A percentile compares a stretch with the other conserved stretches of the same genome.
Evolutionary conservation across 305 asterid genomes (phyloP).

Genomic region (Fraxinus latifolia): DNA sequence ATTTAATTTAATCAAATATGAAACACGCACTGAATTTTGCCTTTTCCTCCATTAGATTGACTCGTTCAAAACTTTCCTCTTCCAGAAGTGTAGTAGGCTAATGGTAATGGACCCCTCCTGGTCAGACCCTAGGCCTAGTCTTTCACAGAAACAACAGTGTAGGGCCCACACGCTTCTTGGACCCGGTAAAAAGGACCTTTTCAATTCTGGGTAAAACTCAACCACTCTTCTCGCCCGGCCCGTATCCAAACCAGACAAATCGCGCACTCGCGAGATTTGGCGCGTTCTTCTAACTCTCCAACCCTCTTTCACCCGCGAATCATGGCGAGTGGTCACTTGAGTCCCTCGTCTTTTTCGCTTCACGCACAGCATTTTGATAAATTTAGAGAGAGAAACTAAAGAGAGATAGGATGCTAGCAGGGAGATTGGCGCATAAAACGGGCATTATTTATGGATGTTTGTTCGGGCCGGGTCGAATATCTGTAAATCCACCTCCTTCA

Average conservation of each 20-base stretch:
- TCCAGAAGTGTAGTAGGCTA: background rate
- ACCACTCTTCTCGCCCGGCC: background rate
- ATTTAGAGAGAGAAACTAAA: background rate
- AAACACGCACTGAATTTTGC: background rate
- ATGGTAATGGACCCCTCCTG: background rate
- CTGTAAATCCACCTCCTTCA: slow-evolving; percentile 19
- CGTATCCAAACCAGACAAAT: background rate
- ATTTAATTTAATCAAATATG: background rate
- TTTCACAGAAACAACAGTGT: background rate
- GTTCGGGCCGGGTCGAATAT: slow-evolving; percentile 28
- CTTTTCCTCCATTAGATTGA: background rate
- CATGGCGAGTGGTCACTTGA: slow-evolving; percentile 23
- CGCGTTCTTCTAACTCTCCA: slow-evolving; percentile 22
- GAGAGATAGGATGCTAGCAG: background rate
- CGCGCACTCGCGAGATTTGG: background rate
- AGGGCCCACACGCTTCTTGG: background rate
- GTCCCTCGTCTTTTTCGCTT: slow-evolving; percentile 48
- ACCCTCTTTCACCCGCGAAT: slow-evolving; percentile 34
- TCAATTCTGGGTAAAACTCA: background rate
- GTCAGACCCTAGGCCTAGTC: background rate
- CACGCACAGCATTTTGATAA: slow-evolving; percentile 12
- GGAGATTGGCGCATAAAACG: slow-evolving; percentile 24
- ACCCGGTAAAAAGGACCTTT: background rate
- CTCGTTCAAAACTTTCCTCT: background rate
- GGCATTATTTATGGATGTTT: slow-evolving; percentile 30